Evolutionary conservation across 2,329 filamentous ascomycete species (phyloP).

Genomic region (Fusarium keratoplasticum): DNA sequence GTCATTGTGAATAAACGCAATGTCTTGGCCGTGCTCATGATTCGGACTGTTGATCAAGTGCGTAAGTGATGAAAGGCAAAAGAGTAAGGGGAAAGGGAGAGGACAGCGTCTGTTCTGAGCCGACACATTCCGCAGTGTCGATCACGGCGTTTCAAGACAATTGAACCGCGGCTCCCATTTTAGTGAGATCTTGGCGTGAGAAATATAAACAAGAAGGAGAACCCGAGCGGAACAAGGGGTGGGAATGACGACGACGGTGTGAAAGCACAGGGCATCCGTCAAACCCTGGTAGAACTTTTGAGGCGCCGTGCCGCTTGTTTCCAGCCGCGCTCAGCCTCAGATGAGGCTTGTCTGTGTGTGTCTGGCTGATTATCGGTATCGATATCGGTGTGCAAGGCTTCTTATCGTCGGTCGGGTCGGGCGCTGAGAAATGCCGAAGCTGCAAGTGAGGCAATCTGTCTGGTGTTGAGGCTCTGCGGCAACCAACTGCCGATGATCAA

Average conservation of each 20-base stretch:
- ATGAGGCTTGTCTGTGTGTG: not conserved
- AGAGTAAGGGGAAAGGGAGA: not conserved
- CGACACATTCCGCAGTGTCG: not conserved
- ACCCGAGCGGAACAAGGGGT: not conserved
- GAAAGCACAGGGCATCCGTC: not conserved
- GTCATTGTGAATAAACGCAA: not conserved
- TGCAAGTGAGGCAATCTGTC: not conserved
- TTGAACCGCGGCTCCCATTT: not conserved
- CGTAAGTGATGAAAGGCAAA: not conserved
- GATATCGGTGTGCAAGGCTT: not conserved
- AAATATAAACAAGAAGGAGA: not conserved
- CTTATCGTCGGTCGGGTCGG: conserved; percentile 23
- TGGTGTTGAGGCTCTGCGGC: conserved; percentile 38
- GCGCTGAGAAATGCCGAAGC: conserved; percentile 20
- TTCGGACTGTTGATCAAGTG: not conserved
- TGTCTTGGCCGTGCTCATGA: not conserved
- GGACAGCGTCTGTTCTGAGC: not conserved
- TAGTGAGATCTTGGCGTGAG: not conserved
- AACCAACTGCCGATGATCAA: conserved; percentile 29
- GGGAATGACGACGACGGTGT: not conserved
- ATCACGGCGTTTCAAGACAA: not conserved
- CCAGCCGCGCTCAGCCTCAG: not conserved
- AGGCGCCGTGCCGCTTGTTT: not conserved
- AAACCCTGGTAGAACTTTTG: not conserved
- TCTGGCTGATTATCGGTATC: not conserved